A percentile compares a stretch with the other conserved stretches of the same genome.
These are phyloP conservation scores for Colletotrichum karsti DNA, from an alignment of 2,329 filamentous ascomycete species.

Conservation along the genomic window DNA sequence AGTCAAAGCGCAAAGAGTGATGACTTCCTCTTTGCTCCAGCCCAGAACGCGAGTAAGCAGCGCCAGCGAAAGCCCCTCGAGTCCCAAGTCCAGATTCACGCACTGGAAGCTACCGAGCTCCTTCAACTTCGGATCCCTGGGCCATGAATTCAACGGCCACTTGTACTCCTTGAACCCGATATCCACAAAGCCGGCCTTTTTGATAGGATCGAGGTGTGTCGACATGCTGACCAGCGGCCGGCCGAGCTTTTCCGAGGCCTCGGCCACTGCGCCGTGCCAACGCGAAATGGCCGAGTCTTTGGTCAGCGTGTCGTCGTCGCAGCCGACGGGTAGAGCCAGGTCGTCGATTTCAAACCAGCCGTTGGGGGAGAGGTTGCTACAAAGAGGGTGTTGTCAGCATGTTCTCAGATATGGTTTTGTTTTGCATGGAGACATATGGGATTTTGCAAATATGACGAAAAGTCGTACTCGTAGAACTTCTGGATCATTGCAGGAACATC, in stretches of 20 bases:
- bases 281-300: conserved; percentile 37
- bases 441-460: not conserved
- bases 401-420: too few relatives aligned
- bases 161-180: not conserved
- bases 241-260: conserved; percentile 38
- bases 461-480: conserved; percentile 30
- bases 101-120: conserved; percentile 17
- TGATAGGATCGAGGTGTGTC: conserved; percentile 28
- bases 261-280: conserved; percentile 38
- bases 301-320: conserved; percentile 40
- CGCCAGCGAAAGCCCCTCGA: conserved; percentile 43
- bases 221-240: conserved; percentile 37
- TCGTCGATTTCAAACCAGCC: conserved; percentile 43
- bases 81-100: conserved; percentile 40
- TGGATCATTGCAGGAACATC: conserved; percentile 34
- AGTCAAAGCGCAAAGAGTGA: not conserved
- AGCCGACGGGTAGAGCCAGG: conserved; percentile 34
- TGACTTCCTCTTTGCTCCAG: not conserved
- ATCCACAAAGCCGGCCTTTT: not conserved
- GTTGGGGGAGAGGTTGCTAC: conserved; percentile 35
- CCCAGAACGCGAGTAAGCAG: conserved; percentile 38
- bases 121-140: not conserved
- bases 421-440: too few relatives aligned
- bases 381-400: not conserved
- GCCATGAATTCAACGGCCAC: not conserved